phyloP scores from a whole-genome alignment of 257 asterid species.

The Nicotiana knightiana region DNA sequence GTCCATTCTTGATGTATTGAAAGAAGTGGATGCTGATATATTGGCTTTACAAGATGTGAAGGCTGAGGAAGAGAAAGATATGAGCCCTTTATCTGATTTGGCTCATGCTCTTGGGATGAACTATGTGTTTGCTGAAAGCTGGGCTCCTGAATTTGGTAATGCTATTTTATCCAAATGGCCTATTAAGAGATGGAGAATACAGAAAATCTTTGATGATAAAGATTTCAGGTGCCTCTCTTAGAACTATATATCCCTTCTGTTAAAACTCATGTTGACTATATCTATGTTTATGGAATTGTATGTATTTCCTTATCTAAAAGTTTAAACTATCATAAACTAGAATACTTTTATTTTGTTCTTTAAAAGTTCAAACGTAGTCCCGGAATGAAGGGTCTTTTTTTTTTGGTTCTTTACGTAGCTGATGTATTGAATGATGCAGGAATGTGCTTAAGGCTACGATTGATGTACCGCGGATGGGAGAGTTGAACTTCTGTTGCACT shows the following conservation, averaged over 20 bases:
- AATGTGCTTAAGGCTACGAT: slow-evolving; percentile 87
- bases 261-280: background rate
- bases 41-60: slow-evolving; percentile 85
- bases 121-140: slow-evolving; percentile 90
- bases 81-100: slow-evolving; percentile 80
- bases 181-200: slow-evolving; percentile 69
- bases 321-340: background rate
- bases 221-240: slow-evolving; percentile 60
- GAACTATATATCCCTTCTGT: background rate
- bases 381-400: background rate
- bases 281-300: background rate
- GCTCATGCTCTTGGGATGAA: slow-evolving; percentile 83
- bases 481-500: slow-evolving; percentile 66
- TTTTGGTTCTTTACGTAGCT: background rate
- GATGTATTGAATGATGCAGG: slow-evolving; percentile 30
- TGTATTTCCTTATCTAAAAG: background rate
- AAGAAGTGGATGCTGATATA: slow-evolving; percentile 81
- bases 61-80: slow-evolving; percentile 80
- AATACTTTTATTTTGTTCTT: background rate
- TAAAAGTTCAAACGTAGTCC: background rate
- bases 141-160: slow-evolving; percentile 98
- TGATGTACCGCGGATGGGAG: slow-evolving; percentile 78
- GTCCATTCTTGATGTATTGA: slow-evolving; percentile 55
- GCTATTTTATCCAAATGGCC: slow-evolving; percentile 89
- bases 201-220: slow-evolving; percentile 67